phyloP scores from a whole-genome alignment of 2,329 filamentous ascomycete species.

The Salinomyces thailandicus region DNA sequence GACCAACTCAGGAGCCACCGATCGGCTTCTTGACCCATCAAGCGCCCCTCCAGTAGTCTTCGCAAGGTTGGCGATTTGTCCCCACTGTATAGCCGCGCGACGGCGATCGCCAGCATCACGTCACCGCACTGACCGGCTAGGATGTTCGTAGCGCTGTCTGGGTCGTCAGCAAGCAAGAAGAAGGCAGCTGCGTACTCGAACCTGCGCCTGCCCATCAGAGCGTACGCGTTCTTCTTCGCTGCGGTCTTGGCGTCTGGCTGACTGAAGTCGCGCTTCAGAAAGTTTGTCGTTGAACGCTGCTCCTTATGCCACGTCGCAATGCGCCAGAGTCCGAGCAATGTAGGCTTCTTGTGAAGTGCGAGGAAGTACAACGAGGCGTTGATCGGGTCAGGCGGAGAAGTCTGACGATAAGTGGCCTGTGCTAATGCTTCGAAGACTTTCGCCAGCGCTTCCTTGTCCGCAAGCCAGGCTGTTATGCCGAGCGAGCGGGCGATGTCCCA shows the following conservation, averaged over 20 bases:
- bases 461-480: slow-evolving; percentile 92
- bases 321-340: slow-evolving; percentile 84
- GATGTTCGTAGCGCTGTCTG: slow-evolving; percentile 76
- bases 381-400: slow-evolving; percentile 76
- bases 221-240: slow-evolving; percentile 93
- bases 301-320: slow-evolving; percentile 87
- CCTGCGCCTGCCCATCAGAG: slow-evolving; percentile 76
- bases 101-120: slow-evolving; percentile 77
- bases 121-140: slow-evolving; percentile 82
- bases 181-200: slow-evolving; percentile 95
- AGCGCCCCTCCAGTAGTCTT: slow-evolving; percentile 65
- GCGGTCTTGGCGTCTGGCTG: slow-evolving; percentile 79
- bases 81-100: slow-evolving; percentile 79
- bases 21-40: slow-evolving; percentile 71
- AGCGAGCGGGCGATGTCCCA: slow-evolving; percentile 81
- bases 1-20: slow-evolving; percentile 93
- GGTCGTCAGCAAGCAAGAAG: slow-evolving; percentile 78
- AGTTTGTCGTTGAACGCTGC: slow-evolving; percentile 64
- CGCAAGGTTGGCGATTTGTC: slow-evolving; percentile 65
- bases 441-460: slow-evolving; percentile 65
- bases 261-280: slow-evolving; percentile 84
- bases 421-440: slow-evolving; percentile 82
- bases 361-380: slow-evolving; percentile 89
- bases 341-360: slow-evolving; percentile 75
- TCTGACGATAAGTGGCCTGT: slow-evolving; percentile 83